Evolutionary conservation across 2,329 filamentous ascomycete species (phyloP), one percentile per base, ranked within the genome.

Genomic region (Cercospora citrullina): DNA sequence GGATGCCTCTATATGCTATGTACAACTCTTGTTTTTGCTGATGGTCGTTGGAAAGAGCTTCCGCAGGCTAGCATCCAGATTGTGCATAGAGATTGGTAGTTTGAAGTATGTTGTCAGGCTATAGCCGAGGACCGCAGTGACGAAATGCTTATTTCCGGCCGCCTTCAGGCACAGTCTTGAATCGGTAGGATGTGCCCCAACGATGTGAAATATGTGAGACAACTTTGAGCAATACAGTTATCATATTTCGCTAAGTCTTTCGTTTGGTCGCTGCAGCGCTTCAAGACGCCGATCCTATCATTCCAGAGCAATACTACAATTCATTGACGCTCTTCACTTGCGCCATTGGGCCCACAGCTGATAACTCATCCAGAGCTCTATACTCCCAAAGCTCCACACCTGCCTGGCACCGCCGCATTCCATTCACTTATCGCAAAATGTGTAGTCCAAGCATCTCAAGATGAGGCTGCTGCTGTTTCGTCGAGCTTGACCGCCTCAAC

Each of bases 401-500:
- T 33, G n/a, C 55, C 31, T 59, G 30, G 9, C n/a, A 14, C n/a
- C 31, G n/a, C 55, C 26, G 3, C 18, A 36, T 30, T 31, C 8
- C 55, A 21, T 36, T 21, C 12, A 33, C 18, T 59, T 12, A 36
- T 36, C 30, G 26, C 55, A 59, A 12, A 33, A 18, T n/a, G 28
- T 21, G 23, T 16, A 18, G 16, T 12, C 30, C 30, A 31, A 31
- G 14, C 26, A 0, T n/a, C n/a, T 36, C 18, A 59, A 59, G 55
- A 31, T 8, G 55, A 59, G 28, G 55, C 55, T 31, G 55, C 55
- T n/a, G 55, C 28, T 21, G 55, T 18, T 3, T 59, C 58, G 21
- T 64, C 64, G 7, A 57, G 51, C 64, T 66, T 66, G 9, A 62
- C 65, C 8, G 68, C 63, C 42, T 70, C 73, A 33, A 66, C 33